Evolutionary conservation across 129 eudicot species (phyloP).

Genomic region (sunflower (Helianthus annuus)): DNA sequence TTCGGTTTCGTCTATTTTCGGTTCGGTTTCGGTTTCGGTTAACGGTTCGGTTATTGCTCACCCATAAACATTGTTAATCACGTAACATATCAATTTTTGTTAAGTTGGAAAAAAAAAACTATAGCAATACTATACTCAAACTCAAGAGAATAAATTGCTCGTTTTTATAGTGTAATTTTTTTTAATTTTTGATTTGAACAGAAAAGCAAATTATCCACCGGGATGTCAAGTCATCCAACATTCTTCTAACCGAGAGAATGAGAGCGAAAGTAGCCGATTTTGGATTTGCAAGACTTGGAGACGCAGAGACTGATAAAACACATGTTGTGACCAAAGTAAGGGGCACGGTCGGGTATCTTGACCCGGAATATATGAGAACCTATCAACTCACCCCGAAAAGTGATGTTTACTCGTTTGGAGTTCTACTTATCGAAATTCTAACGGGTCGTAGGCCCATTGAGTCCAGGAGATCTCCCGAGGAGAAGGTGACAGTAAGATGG

Average conservation of each 20-base stretch:
- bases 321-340: slow-evolving; percentile 80
- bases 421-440: slow-evolving; percentile 71
- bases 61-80: no score
- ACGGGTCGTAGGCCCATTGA: slow-evolving; percentile 98
- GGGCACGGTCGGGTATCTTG: slow-evolving; percentile 98
- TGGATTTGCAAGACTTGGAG: slow-evolving; percentile 89
- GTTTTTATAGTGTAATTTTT: no score
- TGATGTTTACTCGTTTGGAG: slow-evolving; percentile 92
- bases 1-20: no score
- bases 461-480: slow-evolving; percentile 56
- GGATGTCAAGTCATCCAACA: slow-evolving; percentile 93
- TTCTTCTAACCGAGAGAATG: slow-evolving; percentile 75
- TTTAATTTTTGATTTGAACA: slow-evolving; percentile 37
- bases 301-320: slow-evolving; percentile 57
- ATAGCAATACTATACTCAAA: no score
- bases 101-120: no score
- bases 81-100: no score
- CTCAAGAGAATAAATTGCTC: no score
- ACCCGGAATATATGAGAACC: slow-evolving; percentile 95
- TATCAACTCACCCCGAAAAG: slow-evolving; percentile 86
- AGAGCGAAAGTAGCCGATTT: slow-evolving; percentile 95
- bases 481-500: slow-evolving; percentile 87
- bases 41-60: no score
- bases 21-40: no score
- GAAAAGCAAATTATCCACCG: slow-evolving; percentile 96